Evolutionary conservation across 768 basidiomycete genomes (phyloP).

Genomic region (Boletus coccyginus): DNA sequence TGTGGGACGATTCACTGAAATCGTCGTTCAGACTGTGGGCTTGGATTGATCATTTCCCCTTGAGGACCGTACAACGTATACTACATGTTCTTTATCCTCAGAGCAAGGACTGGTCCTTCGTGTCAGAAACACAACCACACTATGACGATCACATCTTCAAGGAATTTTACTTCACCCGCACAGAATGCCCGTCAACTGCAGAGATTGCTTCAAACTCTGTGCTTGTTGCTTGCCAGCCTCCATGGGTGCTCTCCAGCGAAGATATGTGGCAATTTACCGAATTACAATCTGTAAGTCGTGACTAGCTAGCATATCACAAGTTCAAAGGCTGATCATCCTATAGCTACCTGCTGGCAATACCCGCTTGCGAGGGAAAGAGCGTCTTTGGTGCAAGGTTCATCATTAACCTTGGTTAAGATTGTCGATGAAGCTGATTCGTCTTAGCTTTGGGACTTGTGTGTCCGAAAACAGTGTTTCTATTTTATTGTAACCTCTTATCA

Average conservation of each 20-base stretch:
- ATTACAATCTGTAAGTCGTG: constrained; percentile 30
- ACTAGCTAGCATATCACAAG: neutral
- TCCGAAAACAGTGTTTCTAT: constrained; percentile 44
- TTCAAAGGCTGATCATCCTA: neutral
- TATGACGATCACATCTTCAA: constrained; percentile 42
- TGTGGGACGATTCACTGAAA: neutral
- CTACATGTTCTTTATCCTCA: constrained; percentile 46
- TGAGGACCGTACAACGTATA: constrained; percentile 34
- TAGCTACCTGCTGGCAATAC: constrained; percentile 31
- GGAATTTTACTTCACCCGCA: constrained; percentile 44
- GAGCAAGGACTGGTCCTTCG: constrained; percentile 43
- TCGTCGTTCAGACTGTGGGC: constrained; percentile 22
- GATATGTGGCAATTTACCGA: constrained; percentile 53
- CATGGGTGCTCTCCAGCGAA: constrained; percentile 53
- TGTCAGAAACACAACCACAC: constrained; percentile 31
- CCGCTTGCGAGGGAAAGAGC: constrained; percentile 49
- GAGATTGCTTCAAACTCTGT: constrained; percentile 36
- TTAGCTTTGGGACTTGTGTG: constrained; percentile 53
- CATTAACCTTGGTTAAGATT: neutral
- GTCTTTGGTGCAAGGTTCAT: constrained; percentile 60
- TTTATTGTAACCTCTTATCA: constrained; percentile 61
- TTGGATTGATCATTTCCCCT: constrained; percentile 34
- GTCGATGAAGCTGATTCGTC: constrained; percentile 7
- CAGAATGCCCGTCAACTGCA: constrained; percentile 17
- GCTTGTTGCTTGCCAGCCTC: constrained; percentile 57